Evolutionary conservation across 106 monocot species (phyloP).

Genomic region (Alisma plantagoaquatica): DNA sequence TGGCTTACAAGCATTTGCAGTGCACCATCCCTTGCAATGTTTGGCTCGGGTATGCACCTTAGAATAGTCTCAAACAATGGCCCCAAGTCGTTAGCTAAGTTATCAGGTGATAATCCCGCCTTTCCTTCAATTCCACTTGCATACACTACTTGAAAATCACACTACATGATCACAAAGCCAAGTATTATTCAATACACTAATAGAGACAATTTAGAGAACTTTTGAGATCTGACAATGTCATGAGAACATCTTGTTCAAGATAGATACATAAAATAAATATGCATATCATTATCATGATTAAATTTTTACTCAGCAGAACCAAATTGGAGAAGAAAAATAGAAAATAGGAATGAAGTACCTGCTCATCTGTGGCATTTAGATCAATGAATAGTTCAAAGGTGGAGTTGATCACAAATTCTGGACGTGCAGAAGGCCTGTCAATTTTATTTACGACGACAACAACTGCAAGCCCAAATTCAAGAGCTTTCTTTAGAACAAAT

Average conservation of each 20-base stretch:
- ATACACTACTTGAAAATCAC: constrained; percentile 98
- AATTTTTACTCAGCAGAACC: no score
- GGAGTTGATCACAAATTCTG: constrained; percentile 91
- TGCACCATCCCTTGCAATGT: constrained; percentile 71
- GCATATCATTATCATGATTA: no score
- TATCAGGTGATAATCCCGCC: constrained; percentile 83
- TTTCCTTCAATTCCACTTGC: constrained; percentile 95
- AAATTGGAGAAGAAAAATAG: background rate
- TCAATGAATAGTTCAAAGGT: constrained; percentile 99
- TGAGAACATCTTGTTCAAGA: no score
- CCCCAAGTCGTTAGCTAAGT: constrained; percentile 88
- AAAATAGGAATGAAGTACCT: constrained; percentile 33
- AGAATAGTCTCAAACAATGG: constrained; percentile 98
- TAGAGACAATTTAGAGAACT: background rate
- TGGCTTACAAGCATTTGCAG: constrained; percentile 98
- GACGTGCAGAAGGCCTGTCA: constrained; percentile 90
- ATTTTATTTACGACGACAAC: constrained; percentile 99
- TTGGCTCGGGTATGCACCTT: constrained; percentile 95
- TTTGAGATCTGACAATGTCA: no score
- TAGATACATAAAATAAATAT: no score
- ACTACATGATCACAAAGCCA: constrained; percentile 33
- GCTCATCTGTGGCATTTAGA: constrained; percentile 97
- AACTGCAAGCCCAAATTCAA: constrained; percentile 98
- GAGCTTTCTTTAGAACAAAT: constrained; percentile 98
- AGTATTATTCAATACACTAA: no score